A percentile compares a stretch with the other conserved stretches of the same genome.
These are phyloP conservation scores for Phytophthora colocasiae DNA, from an alignment of 352 stramenopile genomes.

Conservation along the genomic window DNA sequence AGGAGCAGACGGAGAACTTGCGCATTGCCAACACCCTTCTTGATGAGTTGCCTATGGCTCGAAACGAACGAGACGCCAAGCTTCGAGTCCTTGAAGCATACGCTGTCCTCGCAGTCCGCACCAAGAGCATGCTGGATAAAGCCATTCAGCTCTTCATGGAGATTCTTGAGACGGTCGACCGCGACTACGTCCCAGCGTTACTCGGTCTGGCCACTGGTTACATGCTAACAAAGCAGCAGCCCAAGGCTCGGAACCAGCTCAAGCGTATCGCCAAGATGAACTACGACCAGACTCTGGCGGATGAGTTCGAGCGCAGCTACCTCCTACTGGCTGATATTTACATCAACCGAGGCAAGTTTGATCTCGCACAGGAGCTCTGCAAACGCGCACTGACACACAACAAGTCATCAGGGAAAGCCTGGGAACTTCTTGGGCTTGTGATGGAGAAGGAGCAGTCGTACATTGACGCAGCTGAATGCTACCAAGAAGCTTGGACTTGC, in stretches of 20 bases:
- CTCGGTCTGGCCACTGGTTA: conserved; percentile 91
- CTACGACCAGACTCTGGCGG: conserved; percentile 86
- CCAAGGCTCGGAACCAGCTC: conserved; percentile 94
- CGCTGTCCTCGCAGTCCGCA: conserved; percentile 78
- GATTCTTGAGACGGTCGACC: conserved; percentile 86
- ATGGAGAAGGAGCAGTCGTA: conserved; percentile 96
- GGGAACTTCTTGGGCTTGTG: conserved; percentile 94
- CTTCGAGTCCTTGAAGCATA: conserved; percentile 91
- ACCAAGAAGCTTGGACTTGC: conserved; percentile 90
- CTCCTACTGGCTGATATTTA: conserved; percentile 95
- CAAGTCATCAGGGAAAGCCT: conserved; percentile 92
- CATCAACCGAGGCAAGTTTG: conserved; percentile 91
- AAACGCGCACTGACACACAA: conserved; percentile 94
- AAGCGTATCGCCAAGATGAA: conserved; percentile 96
- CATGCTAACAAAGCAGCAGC: conserved; percentile 93
- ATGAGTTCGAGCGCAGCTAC: conserved; percentile 95
- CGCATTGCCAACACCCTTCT: conserved; percentile 89
- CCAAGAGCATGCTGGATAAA: conserved; percentile 88
- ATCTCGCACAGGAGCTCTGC: conserved; percentile 93
- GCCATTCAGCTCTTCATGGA: conserved; percentile 92
- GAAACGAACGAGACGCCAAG: conserved; percentile 60
- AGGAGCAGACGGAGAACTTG: conserved; percentile 88
- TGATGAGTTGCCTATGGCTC: conserved; percentile 75
- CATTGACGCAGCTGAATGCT: conserved; percentile 93
- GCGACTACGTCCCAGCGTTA: conserved; percentile 92